Percentiles rank a stretch among this genome's conserved stretches.
phyloP scores from a whole-genome alignment of 345 rosid genomes.

The Sisymbrium altissimum region DNA sequence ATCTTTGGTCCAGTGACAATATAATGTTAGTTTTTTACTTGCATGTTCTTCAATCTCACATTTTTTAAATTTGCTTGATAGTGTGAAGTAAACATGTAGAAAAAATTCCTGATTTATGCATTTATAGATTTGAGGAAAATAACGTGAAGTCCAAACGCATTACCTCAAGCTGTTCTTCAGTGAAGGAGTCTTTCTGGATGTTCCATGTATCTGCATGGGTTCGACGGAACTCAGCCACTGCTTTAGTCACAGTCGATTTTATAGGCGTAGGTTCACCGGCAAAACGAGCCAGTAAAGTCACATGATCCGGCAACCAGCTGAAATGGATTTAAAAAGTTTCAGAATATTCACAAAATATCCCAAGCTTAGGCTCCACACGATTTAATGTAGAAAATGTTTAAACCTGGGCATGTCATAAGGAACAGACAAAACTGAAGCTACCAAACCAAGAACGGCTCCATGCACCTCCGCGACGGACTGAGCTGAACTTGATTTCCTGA shows the following conservation, averaged over 20 bases:
- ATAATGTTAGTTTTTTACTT: not conserved
- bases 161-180: slow-evolving; percentile 97
- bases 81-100: not conserved
- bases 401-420: slow-evolving; percentile 99
- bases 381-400: slow-evolving; percentile 16
- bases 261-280: slow-evolving; percentile 74
- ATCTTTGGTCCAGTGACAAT: not conserved
- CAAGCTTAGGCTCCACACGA: not conserved
- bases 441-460: slow-evolving; percentile 95
- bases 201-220: slow-evolving; percentile 98
- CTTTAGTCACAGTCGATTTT: slow-evolving; percentile 93
- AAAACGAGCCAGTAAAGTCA: slow-evolving; percentile 79
- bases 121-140: not conserved
- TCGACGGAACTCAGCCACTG: slow-evolving; percentile 89
- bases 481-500: slow-evolving; percentile 49
- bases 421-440: slow-evolving; percentile 90
- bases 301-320: slow-evolving; percentile 93
- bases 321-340: not conserved
- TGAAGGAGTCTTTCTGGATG: slow-evolving; percentile 81
- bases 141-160: not conserved
- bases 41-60: not conserved
- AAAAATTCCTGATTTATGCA: not conserved
- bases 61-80: not conserved
- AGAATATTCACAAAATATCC: not conserved
- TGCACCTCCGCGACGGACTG: slow-evolving; percentile 63